Percentiles rank a stretch among this genome's conserved stretches.
These are phyloP conservation scores for Ceratobasidium sp. DNA, from an alignment of 1,284 basidiomycete species.

Conservation along the genomic window DNA sequence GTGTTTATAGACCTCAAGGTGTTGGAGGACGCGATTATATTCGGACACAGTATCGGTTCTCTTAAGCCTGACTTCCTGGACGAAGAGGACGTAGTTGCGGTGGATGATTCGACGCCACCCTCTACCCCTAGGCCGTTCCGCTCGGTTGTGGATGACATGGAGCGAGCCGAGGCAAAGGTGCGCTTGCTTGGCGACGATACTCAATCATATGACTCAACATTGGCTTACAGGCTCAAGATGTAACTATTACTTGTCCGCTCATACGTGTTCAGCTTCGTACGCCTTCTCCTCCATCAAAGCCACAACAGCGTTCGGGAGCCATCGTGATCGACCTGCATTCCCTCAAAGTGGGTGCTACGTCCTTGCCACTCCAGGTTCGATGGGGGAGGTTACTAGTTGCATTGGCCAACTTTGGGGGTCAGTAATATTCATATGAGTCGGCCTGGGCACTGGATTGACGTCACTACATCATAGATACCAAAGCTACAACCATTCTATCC, in stretches of 20 bases:
- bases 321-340: slow-evolving; percentile 69
- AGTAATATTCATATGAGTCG: background rate
- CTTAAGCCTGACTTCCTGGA: background rate
- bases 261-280: slow-evolving; percentile 68
- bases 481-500: slow-evolving; percentile 44
- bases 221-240: background rate
- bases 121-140: slow-evolving; percentile 9
- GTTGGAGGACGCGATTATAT: slow-evolving; percentile 57
- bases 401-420: slow-evolving; percentile 51
- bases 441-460: background rate
- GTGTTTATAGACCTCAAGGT: slow-evolving; percentile 75
- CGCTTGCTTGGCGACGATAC: background rate
- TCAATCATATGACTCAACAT: background rate
- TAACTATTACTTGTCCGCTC: slow-evolving; percentile 50
- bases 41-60: slow-evolving; percentile 23
- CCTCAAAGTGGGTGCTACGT: slow-evolving; percentile 54
- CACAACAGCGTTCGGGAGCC: slow-evolving; percentile 64
- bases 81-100: slow-evolving; percentile 4
- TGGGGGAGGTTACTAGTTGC: slow-evolving; percentile 59
- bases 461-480: slow-evolving; percentile 2
- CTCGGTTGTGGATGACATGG: slow-evolving; percentile 35
- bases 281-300: slow-evolving; percentile 33
- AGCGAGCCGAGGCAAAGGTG: slow-evolving; percentile 25
- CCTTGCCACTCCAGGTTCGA: slow-evolving; percentile 41
- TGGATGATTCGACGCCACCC: slow-evolving; percentile 7